Evolutionary conservation across 2,329 filamentous ascomycete species (phyloP), one percentile per base, ranked within the genome.

Genomic region (Neofusicoccum sp.): DNA sequence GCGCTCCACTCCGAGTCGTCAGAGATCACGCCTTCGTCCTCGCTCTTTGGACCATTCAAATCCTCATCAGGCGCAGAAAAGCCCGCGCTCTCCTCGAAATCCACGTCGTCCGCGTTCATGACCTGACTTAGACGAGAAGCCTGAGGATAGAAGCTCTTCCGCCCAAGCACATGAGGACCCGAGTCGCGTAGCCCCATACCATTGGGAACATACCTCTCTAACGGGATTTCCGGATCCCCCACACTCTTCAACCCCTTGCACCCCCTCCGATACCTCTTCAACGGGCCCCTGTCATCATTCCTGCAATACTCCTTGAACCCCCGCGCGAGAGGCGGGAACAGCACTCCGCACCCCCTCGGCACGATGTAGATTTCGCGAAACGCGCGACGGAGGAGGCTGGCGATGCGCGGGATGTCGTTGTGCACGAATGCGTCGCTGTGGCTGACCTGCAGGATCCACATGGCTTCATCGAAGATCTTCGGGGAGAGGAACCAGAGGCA

Each of bases 371-470:
- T 5, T 5, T 56, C 6, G 4, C 16, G 4, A 28, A 14, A 56
- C 4, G 51, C 51, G n/a, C 51, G 38, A 2, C 38, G 51, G 26
- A 56, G 51, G 20, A 41, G 2, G n/a, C 36, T 43, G 36, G 51
- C 51, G n/a, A 56, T 7, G 38, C 51, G 51, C 14, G 51, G 51
- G 38, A 56, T 56, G 51, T 56, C 51, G 51, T 56, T 41, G 38
- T 56, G 51, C 26, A n/a, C 38, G 51, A 31, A 56, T 14, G 41
- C 36, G 28, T 56, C 51, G 26, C 36, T 28, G 14, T 56, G n/a
- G 16, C 16, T n/a, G 31, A n/a, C 38, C 6, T 28, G 4, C 26
- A 56, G n/a, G 26, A 56, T 24, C 38, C 51, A 56, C 7, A 14
- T 5, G 8, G 51, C 51, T n/a, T 56, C 51, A 2, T 31, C 36